phyloP scores from a whole-genome alignment of 169 alveolate genomes.

The Eimeria brunetti region DNA sequence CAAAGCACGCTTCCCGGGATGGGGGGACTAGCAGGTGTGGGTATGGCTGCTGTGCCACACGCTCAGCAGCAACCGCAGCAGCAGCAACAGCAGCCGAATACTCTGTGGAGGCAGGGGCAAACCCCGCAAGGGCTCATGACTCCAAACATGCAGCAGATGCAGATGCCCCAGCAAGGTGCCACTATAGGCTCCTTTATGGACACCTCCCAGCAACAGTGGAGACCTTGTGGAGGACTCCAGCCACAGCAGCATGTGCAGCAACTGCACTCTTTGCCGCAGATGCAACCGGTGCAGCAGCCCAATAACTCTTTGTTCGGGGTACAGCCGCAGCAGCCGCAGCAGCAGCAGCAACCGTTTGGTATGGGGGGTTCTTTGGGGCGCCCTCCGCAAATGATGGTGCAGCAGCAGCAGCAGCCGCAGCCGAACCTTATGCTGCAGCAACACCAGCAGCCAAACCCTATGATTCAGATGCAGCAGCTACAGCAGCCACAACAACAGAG shows the following conservation, averaged over 20 bases:
- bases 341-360: conserved; percentile 41
- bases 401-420: conserved; percentile 49
- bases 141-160: conserved; percentile 55
- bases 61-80: conserved; percentile 57
- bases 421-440: conserved; percentile 39
- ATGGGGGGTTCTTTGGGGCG: conserved; percentile 41
- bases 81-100: conserved; percentile 29
- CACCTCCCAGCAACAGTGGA: conserved; percentile 53
- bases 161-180: conserved; percentile 59
- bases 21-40: conserved; percentile 70
- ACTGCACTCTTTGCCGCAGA: background rate
- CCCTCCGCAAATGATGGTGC: conserved; percentile 60
- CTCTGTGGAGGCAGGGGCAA: conserved; percentile 37
- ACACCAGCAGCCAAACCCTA: conserved; percentile 29
- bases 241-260: conserved; percentile 58
- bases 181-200: conserved; percentile 11
- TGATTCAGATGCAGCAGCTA: conserved; percentile 49
- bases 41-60: conserved; percentile 24
- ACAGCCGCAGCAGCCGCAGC: conserved; percentile 28
- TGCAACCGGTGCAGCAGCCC: conserved; percentile 45
- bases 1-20: conserved; percentile 33
- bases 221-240: conserved; percentile 35
- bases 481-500: conserved; percentile 52
- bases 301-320: conserved; percentile 31
- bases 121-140: conserved; percentile 44